Conservation (phyloP, 2,329 filamentous ascomycete genomes). For the Fusarium sp. region DNA sequence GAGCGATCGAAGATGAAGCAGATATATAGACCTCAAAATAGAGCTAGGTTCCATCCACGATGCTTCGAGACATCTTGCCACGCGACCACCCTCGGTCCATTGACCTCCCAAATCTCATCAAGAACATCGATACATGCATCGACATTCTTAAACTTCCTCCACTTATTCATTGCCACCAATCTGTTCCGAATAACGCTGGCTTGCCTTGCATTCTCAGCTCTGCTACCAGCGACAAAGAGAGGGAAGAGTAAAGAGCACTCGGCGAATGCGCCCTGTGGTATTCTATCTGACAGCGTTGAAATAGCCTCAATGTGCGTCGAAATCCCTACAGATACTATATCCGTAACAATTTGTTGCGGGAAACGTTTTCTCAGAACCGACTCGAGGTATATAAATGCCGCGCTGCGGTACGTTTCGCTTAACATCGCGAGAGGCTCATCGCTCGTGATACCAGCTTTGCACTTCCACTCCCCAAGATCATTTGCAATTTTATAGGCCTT, state of each 20-base stretch:
- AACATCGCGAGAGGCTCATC: not conserved
- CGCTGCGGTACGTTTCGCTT: not conserved
- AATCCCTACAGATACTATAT: not conserved
- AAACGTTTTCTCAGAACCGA: not conserved
- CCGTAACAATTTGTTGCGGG: rapidly evolving
- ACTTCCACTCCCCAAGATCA: not conserved
- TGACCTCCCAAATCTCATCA: not conserved
- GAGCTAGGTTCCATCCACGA: not conserved
- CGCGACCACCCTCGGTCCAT: not conserved
- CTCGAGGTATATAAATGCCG: too few relatives aligned
- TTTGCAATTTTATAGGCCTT: not conserved
- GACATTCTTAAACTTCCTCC: not conserved
- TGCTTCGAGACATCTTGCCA: not conserved
- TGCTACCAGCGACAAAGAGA: not conserved
- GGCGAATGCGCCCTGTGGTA: not conserved
- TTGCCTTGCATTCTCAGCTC: not conserved
- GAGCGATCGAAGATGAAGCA: not conserved
- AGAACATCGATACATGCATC: not conserved
- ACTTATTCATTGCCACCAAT: not conserved
- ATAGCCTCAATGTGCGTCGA: not conserved
- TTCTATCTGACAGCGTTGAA: not conserved
- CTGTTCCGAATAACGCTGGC: not conserved
- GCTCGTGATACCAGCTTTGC: not conserved
- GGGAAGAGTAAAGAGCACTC: not conserved
- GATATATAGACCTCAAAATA: not conserved